Evolutionary conservation across 352 stramenopile genomes (phyloP), one percentile per base, ranked within the genome.

Genomic region (Halophytophthora polymorphica): DNA sequence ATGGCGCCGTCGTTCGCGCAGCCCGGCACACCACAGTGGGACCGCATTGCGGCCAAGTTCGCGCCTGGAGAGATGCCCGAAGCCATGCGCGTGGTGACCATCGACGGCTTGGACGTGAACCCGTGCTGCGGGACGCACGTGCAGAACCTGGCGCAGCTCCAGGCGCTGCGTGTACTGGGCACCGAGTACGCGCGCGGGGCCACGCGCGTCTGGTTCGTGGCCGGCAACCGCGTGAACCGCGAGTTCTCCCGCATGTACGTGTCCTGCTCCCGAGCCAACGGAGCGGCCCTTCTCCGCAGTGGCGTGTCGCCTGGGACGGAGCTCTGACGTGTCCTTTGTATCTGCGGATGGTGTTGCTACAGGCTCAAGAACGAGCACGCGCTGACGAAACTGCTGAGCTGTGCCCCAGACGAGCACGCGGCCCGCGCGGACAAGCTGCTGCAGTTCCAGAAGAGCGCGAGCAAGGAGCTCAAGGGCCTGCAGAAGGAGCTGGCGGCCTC

Each of bases 41-140:
- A 74, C 11, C 68, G 71, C 52, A 77, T 83, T 22, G 77, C 77
- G 15, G 68, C 63, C 40, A 86, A 88, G 50, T 88, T 86, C 53
- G 60, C 71, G 18, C 58, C 70, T 17, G 53, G 65, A 7, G 59
- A 87, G 50, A 77, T 66, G 55, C 84, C 80, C 4, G 79, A 78
- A 28, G 74, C 69, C 25, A 74, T 96, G 48, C 84, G 87, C 48
- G 66, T 96, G 41, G 76, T 96, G n/a, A 66, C 69, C 15, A 95
- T 96, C 39, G 80, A 87, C 38, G 81, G 76, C 8, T 28, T 96
- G 15, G 87, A 96, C 61, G 55, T 64, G 33, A 96, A 96, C 58
- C 83, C 86, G 23, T 96, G 87, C 72, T 95, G 87, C 47, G 87
- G 87, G 33, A 96, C 87, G 12, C 87, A 96, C 61, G 86, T 96